Conservation (phyloP, 2,329 filamentous ascomycete genomes). For the Cladophialophora carrionii region DNA sequence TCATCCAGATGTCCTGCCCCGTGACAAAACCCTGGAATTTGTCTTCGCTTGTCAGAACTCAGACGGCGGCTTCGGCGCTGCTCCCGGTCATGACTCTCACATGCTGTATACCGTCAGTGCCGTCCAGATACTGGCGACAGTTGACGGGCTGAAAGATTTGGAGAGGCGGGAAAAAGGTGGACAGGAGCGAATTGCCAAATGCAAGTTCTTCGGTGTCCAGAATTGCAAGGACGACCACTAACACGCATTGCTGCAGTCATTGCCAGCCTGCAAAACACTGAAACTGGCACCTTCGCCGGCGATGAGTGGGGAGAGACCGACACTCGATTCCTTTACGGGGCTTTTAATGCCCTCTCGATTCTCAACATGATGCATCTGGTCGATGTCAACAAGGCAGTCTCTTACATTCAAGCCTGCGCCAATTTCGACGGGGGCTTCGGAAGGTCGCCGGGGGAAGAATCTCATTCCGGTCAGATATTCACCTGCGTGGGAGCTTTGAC, state of each 20-base stretch:
- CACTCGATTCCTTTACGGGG: constrained; percentile 90
- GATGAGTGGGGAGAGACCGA: constrained; percentile 97
- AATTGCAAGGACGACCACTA: neutral
- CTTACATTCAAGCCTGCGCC: constrained; percentile 76
- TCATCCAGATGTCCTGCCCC: constrained; percentile 77
- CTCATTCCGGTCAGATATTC: constrained; percentile 93
- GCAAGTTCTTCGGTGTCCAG: constrained; percentile 56
- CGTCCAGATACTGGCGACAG: constrained; percentile 85
- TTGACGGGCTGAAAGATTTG: constrained; percentile 82
- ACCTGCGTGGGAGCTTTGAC: constrained; percentile 86
- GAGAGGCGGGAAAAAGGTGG: constrained; percentile 74
- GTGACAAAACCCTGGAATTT: constrained; percentile 81
- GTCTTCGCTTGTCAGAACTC: constrained; percentile 93
- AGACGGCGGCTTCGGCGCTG: constrained; percentile 88
- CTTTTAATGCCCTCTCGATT: constrained; percentile 85
- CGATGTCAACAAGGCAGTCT: constrained; percentile 77
- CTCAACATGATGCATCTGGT: constrained; percentile 73
- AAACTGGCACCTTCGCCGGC: constrained; percentile 85
- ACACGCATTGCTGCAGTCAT: constrained; percentile 61
- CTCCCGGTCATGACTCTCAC: constrained; percentile 91
- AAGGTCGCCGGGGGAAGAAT: constrained; percentile 84
- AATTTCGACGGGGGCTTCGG: constrained; percentile 97
- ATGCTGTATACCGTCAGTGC: constrained; percentile 96
- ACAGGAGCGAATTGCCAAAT: constrained; percentile 74
- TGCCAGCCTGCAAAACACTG: constrained; percentile 74